Evolutionary conservation across 129 eudicot genomes (phyloP), one percentile per base, ranked within the genome.

Genomic region (Chrysanthemum lavandulifolium): DNA sequence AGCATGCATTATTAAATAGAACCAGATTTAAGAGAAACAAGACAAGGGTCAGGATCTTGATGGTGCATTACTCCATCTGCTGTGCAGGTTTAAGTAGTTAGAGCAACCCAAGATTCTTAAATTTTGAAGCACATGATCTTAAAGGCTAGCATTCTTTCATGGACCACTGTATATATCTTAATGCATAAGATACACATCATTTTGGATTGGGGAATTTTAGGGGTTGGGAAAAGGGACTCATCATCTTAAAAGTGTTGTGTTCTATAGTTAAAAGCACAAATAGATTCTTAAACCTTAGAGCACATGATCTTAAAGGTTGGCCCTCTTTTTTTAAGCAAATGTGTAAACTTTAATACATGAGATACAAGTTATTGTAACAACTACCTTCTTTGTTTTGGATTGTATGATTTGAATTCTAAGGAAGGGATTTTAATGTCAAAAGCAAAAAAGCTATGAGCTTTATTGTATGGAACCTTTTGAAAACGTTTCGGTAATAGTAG

Each of bases 61-160:
- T 73, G 74, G 68, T 76, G 51, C 48, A 50, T 23, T 72, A 65
- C 82, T 78, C 82, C 73, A 72, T 72, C 78, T 56, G 53, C 73
- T 71, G 61, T 71, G 77, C 51, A 69, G 76, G 65, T 21, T 77
- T 69, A 31, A 76, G 70, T 61, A 75, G 81, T 77, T 69, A 69
- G 69, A 77, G 16, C 57, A 67, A 69, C 52, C 72, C 78, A 78
- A 65, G 73, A 78, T 78, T 78, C 67, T 72, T 72, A 78, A 78
- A 78, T 33, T 67, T 78, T 57, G 63, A 65, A 43, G 67, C 82
- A 78, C 82, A 71, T 71, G 77, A 78, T 53, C 76, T 54, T 36
- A 52, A 70, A 48, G 80, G 52, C 52, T 40, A 73, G 40, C 54
- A 71, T 56, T 43, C 61, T 78, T 72, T 72, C 58, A 1, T 72